Conservation (phyloP, 768 basidiomycete species). For the Leccinum broughii region DNA sequence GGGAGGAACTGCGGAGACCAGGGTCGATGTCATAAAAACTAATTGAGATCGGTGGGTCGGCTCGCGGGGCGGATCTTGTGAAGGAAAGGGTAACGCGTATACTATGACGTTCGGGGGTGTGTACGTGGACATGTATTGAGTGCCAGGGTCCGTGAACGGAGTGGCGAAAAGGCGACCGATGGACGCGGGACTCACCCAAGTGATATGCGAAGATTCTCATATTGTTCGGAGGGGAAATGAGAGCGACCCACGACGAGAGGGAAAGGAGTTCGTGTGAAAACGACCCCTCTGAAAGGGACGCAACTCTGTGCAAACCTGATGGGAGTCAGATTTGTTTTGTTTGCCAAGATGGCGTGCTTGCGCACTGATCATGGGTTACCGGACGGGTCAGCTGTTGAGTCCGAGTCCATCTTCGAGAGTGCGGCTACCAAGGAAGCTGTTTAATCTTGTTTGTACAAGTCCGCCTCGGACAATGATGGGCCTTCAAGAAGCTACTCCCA, state of each 20-base stretch:
- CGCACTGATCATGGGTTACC: not conserved
- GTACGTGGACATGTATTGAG: not conserved
- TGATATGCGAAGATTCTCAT: constrained; percentile 19
- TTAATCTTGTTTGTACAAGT: constrained; percentile 10
- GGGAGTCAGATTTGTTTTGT: not conserved
- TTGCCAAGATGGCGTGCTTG: not conserved
- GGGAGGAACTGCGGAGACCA: constrained; percentile 24
- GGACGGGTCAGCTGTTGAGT: not conserved
- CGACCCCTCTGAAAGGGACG: not conserved
- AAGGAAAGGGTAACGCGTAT: constrained; percentile 17
- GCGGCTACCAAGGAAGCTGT: constrained; percentile 2
- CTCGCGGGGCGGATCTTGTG: constrained; percentile 29
- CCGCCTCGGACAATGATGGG: not conserved
- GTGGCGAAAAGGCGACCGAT: constrained; percentile 18
- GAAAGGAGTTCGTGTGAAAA: constrained; percentile 18
- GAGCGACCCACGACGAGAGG: constrained; percentile 4
- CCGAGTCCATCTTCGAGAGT: not conserved
- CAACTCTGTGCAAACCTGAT: constrained; percentile 9
- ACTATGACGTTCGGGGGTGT: constrained; percentile 17
- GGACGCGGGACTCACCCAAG: constrained; percentile 10
- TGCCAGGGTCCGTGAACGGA: constrained; percentile 13
- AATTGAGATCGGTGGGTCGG: constrained; percentile 17
- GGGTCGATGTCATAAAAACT: constrained; percentile 7
- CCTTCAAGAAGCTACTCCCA: not conserved
- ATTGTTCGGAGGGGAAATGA: constrained; percentile 5